Evolutionary conservation across 164 flowering plant species (phyloP), one percentile per base, ranked within the genome.

Genomic region (Chloranthus sessilifolius): DNA sequence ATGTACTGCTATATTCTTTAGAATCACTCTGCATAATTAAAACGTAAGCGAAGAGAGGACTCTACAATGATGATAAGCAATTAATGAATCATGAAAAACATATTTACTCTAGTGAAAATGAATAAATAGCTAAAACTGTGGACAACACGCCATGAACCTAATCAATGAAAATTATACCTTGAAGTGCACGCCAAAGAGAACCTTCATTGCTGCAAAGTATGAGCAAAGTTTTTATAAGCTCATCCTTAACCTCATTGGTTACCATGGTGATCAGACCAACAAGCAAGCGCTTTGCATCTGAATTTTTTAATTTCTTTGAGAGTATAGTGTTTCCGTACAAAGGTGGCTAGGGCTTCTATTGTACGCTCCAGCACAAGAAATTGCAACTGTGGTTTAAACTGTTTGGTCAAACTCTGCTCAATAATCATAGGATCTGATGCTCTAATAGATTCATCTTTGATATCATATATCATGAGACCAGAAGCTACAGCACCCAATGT

Each of bases 211-310:
- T 80, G 74, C 97, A 82, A 33, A 89, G 82, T 26, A 66, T 53
- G 14, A 94, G 78, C 60, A 88, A 84, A 29, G 97, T 80, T 67
- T 74, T 74, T 42, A 79, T 50, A 69, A 94, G 73, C 67, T 86
- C 97, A 31, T 94, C 97, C 63, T 94, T 95, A 47, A 78, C 83
- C 67, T 94, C 99, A 68, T 73, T 68, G 23, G 81, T 58, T 31
- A 97, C 96, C 99, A 89, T 89, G 27, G 99, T 89, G 59, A 94
- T 81, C 69, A 94, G 67, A 73, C 99, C 95, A 69, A 94, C 92
- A 53, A 94, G 87, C 59, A 89, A 69, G 21, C 81, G 78, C 53
- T 89, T 94, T 40, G 97, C 95, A 56, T 86, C 99, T 47, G 96
- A 73, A 69, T 74, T 76, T 27, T 55, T 64, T 47, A 94, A 92